Evolutionary conservation across 1,139 yeast genomes (phyloP), one percentile per base, ranked within the genome.

Genomic region (Blastobotrys petasosporus): DNA sequence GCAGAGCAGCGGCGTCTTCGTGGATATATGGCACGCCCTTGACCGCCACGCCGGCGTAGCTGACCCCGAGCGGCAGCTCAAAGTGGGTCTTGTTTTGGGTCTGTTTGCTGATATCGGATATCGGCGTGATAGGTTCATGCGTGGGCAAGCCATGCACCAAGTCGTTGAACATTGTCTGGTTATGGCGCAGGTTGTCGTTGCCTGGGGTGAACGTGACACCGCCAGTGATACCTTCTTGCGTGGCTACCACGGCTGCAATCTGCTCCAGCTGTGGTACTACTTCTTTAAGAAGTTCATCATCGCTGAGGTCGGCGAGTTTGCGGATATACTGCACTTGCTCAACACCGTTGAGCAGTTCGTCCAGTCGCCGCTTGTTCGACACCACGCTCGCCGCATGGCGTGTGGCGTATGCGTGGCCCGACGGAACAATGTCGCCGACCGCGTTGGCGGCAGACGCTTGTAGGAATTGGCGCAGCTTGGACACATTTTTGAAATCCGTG

Each of bases 381-480:
- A 87, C 67, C 33, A 79, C 75, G 0, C 95, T 76, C 35, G 77
- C 71, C 3, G 95, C 82, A 55, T 70, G 78, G 4, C 80, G 73
- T 54, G 80, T 75, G 1, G 97, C 96, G 65, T 75, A 90, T 1
- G 83, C 72, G 61, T 92, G 97, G 1, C 99, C 99, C 42, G 84
- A 72, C 51, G 90, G 94, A 5, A 96, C 92, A 44, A 88, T 76
- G 9, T 75, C 71, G 56, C 88, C 81, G 55, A 88, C 70, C 57
- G 85, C 87, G 57, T 87, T 90, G 37, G 90, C 84, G 0, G 86
- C 84, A 61, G 82, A 66, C 44, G 82, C 77, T 56, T 83, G 85
- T 39, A 94, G 78, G 53, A 92, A 70, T 1, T 86, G 80, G 51
- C 78, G 72, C 49, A 92, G 70, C 59, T 90, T 92, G 44, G 82